Percentiles rank a stretch among this genome's conserved stretches.
phyloP scores from a whole-genome alignment of 148 eudicot species.

The Silene conica region DNA sequence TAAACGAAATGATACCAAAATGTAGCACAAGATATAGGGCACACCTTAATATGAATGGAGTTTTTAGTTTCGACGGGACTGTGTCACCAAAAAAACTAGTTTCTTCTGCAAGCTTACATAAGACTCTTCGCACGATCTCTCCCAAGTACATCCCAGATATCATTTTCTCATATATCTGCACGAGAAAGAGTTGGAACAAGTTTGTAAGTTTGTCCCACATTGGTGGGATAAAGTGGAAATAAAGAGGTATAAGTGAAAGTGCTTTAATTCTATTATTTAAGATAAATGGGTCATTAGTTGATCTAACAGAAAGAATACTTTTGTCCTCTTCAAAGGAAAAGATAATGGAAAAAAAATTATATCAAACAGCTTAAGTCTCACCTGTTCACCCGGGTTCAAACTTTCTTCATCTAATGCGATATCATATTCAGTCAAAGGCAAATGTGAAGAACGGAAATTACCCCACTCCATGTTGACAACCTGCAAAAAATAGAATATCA shows the following conservation, averaged over 20 bases:
- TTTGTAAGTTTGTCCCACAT: too few relatives aligned
- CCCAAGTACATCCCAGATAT: conserved; percentile 96
- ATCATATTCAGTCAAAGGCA: conserved; percentile 78
- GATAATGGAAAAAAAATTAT: not conserved
- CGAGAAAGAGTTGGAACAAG: too few relatives aligned
- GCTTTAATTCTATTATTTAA: too few relatives aligned
- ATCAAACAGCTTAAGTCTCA: conserved; percentile 12
- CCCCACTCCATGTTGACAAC: conserved; percentile 97
- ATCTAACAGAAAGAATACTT: too few relatives aligned
- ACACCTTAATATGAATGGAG: conserved; percentile 67
- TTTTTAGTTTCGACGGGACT: conserved; percentile 61
- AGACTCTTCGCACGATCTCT: conserved; percentile 81
- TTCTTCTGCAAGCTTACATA: conserved; percentile 76
- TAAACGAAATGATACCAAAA: too few relatives aligned
- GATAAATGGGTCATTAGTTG: too few relatives aligned
- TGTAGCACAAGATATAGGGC: not conserved
- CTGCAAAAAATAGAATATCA: conserved; percentile 22
- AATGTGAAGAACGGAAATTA: conserved; percentile 73
- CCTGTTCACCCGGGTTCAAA: conserved; percentile 91
- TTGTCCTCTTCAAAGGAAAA: not conserved
- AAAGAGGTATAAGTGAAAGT: too few relatives aligned
- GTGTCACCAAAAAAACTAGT: conserved; percentile 75
- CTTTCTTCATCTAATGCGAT: conserved; percentile 62
- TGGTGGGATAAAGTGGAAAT: too few relatives aligned
- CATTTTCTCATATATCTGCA: conserved; percentile 87